Base-by-base conservation (phyloP, 177 flowering plant species). In the Vitis hybrid region DNA sequence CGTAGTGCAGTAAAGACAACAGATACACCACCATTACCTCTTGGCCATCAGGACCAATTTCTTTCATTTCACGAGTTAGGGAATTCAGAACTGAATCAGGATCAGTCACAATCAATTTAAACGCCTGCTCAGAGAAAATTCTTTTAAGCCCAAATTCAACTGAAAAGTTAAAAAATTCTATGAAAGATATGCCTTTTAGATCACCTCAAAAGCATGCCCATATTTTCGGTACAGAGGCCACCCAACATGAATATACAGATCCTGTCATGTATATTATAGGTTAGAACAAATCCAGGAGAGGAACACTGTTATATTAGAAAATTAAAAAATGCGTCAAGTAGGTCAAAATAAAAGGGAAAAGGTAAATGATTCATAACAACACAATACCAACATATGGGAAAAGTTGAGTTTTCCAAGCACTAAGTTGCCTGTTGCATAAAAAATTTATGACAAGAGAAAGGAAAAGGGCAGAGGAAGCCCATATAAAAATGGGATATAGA, bases 131-230 rank as follows among this genome's bases (percentile, higher is more conserved):
- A 65, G 13, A 53, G 32, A 51, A 72, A 58, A 50, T 27, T 35
- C 41, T 35, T 57, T 51, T 11, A 70, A n/a, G 61, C 41, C 30
- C 30, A 2, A 5, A 61, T 46, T 48, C 30, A 50, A 49, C 11
- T 60, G 58, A 17, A 46, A 4, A 12, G 32, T 11, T 64, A 53
- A 21, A 70, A 52, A 2, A 60, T 3, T 41, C 13, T 12, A 52
- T 50, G 62, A 52, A 67, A 15, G 13, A 10, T 13, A 17, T 17
- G 51, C 41, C 58, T 14, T 14, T 72, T 6, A 35, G 41, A 35
- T 74, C 30, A 93, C 99, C 92, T 95, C 99, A 82, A 91, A 91
- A 77, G 99, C 98, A 85, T 95, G 98, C 11, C 94, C 96, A 90
- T 90, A 87, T 74, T 89, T 93, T 67, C 91, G 80, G 77, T 91